A percentile compares a stretch with the other conserved stretches of the same genome.
Conservation (phyloP, 441 rosid genomes). For the Pelargonium citronellum region DNA sequence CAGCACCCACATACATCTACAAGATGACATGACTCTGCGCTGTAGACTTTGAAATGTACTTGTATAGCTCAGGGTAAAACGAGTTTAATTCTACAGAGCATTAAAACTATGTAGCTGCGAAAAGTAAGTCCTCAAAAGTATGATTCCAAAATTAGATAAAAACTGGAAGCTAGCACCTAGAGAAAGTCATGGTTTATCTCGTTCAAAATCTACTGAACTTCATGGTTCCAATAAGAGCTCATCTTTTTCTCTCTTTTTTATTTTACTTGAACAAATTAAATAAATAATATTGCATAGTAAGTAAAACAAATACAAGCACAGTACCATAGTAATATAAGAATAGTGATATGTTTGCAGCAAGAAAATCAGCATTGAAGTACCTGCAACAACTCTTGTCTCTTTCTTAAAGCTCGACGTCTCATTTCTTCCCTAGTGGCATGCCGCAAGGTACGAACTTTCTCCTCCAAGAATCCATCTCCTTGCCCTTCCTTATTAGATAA, state of each 20-base stretch:
- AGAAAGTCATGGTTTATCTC: no score
- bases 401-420: conserved; percentile 91
- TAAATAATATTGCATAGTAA: background rate
- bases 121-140: background rate
- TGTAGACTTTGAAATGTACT: background rate
- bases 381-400: conserved; percentile 83
- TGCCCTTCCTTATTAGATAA: conserved; percentile 88
- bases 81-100: background rate
- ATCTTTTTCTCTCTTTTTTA: background rate
- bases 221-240: background rate
- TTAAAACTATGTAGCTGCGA: background rate
- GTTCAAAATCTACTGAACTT: background rate
- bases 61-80: background rate
- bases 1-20: background rate
- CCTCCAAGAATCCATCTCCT: conserved; percentile 94
- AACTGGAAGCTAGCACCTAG: no score
- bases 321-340: background rate
- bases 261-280: conserved; percentile 2
- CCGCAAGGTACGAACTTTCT: conserved; percentile 66
- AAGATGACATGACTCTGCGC: background rate
- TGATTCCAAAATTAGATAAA: background rate
- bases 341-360: conserved; percentile 13
- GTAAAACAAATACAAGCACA: background rate
- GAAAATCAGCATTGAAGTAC: conserved; percentile 33
- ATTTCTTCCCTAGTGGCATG: conserved; percentile 93